Base-by-base conservation (phyloP, 2,329 filamentous ascomycete species). In the Keithomyces neogunnii region DNA sequence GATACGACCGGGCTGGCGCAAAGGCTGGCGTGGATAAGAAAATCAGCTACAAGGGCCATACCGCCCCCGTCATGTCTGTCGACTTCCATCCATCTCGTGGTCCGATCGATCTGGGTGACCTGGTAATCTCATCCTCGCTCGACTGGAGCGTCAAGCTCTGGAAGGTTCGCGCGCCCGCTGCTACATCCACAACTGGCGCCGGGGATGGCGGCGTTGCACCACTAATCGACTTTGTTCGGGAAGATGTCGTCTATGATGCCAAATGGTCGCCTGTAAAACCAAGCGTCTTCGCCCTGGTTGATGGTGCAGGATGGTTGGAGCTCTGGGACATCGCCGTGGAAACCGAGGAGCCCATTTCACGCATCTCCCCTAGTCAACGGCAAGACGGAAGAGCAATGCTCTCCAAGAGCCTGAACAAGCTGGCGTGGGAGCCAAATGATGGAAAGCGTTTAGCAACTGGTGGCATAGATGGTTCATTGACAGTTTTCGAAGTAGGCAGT, bases 61-160 rank as follows among this genome's bases (percentile, higher is more conserved):
- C 89, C 11, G 93, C 90, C 3, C 93, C 93, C 0, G 90, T 99
- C 62, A 96, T 96, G 85, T 93, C 88, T 5, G 85, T 96, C 10
- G 87, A 93, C 66, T 99, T 97, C 73, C 93, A 99, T 65, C 93
- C 93, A 2, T 86, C 89, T 3, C 84, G 88, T 49, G 95, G 93
- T 1, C 90, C 91, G 3, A 85, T 99, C 48, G 95, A 99, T 69
- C 82, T 99, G 5, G 91, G 92, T 31, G 95, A 99, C 63, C 75
- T 99, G 5, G 89, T 97, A 53, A 80, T 99, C 47, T 91, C 86
- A n/a, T 88, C 89, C 3, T 92, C 88, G 43, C 77, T 99, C 6
- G 93, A 99, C 72, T 99, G 93, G 93, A 95, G 86, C 59, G 90
- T 96, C 59, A 96, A 95, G 71, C 75, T 99, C 13, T 99, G 93